phyloP scores from a whole-genome alignment of 2,329 filamentous ascomycete genomes.

The Iodosphaeria phyllophila region DNA sequence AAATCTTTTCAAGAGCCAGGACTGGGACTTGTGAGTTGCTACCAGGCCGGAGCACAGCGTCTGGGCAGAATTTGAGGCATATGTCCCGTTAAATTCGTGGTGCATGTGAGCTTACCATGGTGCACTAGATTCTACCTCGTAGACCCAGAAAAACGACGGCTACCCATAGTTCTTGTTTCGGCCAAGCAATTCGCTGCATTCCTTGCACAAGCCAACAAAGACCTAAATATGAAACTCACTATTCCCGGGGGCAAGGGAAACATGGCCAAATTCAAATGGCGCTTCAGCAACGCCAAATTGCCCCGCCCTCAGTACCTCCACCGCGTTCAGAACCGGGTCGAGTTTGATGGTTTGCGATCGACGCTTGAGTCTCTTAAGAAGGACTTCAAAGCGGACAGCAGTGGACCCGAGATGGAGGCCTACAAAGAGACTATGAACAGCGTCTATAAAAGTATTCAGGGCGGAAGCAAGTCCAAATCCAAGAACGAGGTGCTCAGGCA shows the following conservation, averaged over 20 bases:
- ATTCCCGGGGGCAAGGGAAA: constrained; percentile 33
- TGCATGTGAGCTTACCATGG: not conserved
- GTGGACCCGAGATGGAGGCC: constrained; percentile 18
- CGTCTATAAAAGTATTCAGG: constrained; percentile 28
- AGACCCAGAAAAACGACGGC: constrained; percentile 7
- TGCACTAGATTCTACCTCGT: constrained; percentile 38
- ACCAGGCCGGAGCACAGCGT: too few relatives aligned
- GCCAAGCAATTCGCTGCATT: constrained; percentile 46
- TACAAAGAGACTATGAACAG: constrained; percentile 36
- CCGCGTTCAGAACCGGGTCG: too few relatives aligned
- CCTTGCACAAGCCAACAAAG: constrained; percentile 43
- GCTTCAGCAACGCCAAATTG: constrained; percentile 39
- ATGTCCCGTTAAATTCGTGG: not conserved
- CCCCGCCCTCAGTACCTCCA: constrained; percentile 53
- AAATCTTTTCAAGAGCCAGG: constrained; percentile 35
- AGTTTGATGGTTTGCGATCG: too few relatives aligned
- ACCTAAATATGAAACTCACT: constrained; percentile 30
- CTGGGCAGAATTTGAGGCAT: too few relatives aligned
- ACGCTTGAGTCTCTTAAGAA: constrained; percentile 18
- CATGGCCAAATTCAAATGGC: constrained; percentile 35
- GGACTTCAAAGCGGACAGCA: constrained; percentile 14
- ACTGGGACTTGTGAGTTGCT: constrained; percentile 61
- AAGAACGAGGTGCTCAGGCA: constrained; percentile 24
- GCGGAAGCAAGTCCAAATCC: constrained; percentile 17
- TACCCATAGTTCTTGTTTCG: constrained; percentile 48